These are phyloP conservation scores for Sphagnum contortum DNA, from an alignment of 225 moss, liverwort and hornwort species.

Conservation along the genomic window DNA sequence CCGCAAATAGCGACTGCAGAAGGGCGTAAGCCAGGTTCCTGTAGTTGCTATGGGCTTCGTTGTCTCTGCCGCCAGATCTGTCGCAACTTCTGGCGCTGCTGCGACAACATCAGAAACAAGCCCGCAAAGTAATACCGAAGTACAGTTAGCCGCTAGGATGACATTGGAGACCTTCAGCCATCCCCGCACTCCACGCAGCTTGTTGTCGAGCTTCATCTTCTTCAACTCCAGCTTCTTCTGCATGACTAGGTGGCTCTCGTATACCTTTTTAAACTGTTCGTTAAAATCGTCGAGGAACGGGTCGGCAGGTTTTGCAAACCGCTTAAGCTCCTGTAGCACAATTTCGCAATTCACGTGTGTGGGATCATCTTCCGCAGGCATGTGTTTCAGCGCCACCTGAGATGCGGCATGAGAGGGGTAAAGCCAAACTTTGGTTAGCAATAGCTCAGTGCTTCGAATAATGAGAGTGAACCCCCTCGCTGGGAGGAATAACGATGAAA, in stretches of 20 bases:
- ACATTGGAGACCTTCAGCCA: conserved; percentile 80
- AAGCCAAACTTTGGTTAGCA: no score
- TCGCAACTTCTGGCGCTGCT: conserved; percentile 31
- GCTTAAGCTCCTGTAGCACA: conserved; percentile 49
- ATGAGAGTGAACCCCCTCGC: no score
- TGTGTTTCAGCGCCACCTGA: conserved; percentile 52
- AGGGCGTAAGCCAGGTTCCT: conserved; percentile 56
- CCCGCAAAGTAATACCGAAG: conserved; percentile 50
- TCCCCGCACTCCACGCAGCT: conserved; percentile 36
- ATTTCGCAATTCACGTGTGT: conserved; percentile 31
- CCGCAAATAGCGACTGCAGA: conserved; percentile 62
- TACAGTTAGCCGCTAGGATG: conserved; percentile 70
- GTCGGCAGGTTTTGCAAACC: conserved; percentile 47
- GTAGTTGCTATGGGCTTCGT: conserved; percentile 23
- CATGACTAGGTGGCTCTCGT: conserved; percentile 44
- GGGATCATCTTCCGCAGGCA: conserved; percentile 54
- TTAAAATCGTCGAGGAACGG: conserved; percentile 68
- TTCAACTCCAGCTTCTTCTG: conserved; percentile 45
- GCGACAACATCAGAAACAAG: conserved; percentile 66
- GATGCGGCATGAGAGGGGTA: background rate
- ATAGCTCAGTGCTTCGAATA: no score
- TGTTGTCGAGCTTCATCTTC: conserved; percentile 36
- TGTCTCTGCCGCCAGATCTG: conserved; percentile 49
- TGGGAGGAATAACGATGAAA: no score
- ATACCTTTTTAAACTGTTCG: conserved; percentile 44